Base-by-base conservation (phyloP, 306 rosid species). In the Mucuna pruriens region DNA sequence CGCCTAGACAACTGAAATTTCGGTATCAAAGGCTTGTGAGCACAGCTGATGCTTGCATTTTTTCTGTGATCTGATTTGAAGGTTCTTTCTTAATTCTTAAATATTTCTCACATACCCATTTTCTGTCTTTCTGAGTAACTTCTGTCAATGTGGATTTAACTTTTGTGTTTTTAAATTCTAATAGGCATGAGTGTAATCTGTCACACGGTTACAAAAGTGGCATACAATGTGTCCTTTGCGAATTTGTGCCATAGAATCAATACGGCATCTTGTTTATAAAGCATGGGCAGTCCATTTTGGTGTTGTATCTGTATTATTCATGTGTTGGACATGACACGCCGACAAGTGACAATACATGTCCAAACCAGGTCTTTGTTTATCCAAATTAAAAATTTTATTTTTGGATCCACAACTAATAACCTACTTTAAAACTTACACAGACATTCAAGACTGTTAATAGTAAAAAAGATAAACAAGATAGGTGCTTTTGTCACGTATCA, bases 201-300 rank as follows among this genome's bases (percentile, higher is more conserved):
- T 60, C 6, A 31, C 16, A 44, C 65, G 57, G 36, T 70, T 72
- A 20, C 44, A 12, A 36, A 13, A 73, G 26, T 73, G 81, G 77
- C 44, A 29, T 19, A 42, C 42, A 55, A 13, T 17, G 16, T 51
- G 45, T 57, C 65, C 26, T 58, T 9, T 11, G 16, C 68, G 42
- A 52, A 1, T 55, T 15, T 70, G 54, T 49, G 42, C 51, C 33
- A 1, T 20, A 26, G 36, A 34, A 55, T 61, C 40, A 67, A 55
- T 70, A 64, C 48, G 6, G 20, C 58, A 81, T 61, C 51, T 52
- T 57, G 13, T 58, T 17, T 29, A 31, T 62, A 33, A 6, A 63
- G 45, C 68, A 15, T 31, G 68, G 12, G 7, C 44, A 15, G 6
- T 33, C 69, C 44, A 31, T 63, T 64, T 65, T 65, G 49, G 49